Conservation (phyloP, 345 rosid genomes). For the Sapria himalayana region DNA sequence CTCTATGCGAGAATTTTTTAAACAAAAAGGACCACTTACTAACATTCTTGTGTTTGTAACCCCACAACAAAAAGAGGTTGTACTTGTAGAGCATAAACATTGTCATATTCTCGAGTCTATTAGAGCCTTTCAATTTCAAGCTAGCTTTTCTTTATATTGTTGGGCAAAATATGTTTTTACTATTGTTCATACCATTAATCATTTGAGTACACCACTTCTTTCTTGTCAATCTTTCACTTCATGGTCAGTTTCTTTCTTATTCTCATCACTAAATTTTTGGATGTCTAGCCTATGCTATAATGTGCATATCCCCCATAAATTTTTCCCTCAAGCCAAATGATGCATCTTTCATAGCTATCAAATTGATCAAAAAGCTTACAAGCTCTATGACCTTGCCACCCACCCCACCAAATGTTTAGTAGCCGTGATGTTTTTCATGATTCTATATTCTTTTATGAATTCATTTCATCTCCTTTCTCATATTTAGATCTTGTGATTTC, state of each 20-base stretch:
- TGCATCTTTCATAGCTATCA: not conserved
- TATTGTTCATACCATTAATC: not conserved
- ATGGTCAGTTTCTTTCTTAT: not conserved
- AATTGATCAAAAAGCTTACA: not conserved
- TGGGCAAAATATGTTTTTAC: not conserved
- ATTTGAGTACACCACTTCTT: not conserved
- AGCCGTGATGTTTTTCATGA: not conserved
- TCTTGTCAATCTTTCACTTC: not conserved
- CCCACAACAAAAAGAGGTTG: slow-evolving; percentile 2
- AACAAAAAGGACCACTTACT: not conserved
- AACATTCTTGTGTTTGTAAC: not conserved
- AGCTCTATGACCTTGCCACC: not conserved
- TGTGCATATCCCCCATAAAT: not conserved
- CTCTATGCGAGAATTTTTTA: not conserved
- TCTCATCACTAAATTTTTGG: not conserved
- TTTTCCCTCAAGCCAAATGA: not conserved
- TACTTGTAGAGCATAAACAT: not conserved
- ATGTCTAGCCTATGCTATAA: not conserved
- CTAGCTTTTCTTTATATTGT: not conserved
- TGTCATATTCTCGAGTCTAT: not conserved
- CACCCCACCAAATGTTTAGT: not conserved
- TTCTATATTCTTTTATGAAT: not conserved
- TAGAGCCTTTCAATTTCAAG: not conserved
- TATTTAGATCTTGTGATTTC: not conserved
- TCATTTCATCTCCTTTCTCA: not conserved